phyloP scores from a whole-genome alignment of 805 yeast species.

The Metschnikowia koreensis region DNA sequence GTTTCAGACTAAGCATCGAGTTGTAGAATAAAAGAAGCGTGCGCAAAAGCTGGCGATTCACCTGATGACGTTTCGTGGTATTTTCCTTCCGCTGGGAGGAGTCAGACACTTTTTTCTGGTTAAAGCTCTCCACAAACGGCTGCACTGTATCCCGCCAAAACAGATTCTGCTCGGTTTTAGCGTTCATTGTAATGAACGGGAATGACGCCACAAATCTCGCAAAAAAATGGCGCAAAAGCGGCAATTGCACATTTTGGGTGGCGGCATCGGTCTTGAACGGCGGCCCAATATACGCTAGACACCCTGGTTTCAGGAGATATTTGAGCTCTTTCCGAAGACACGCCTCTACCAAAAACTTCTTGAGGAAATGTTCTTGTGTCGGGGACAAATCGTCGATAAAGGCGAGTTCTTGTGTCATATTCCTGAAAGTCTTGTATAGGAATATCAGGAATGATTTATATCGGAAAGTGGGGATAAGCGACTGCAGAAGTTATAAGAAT shows the following conservation, averaged over 20 bases:
- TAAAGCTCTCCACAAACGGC: conserved; percentile 76
- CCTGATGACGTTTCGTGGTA: conserved; percentile 59
- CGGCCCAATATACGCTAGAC: conserved; percentile 68
- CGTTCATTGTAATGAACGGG: conserved; percentile 63
- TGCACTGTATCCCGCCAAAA: conserved; percentile 84
- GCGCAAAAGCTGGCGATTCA: conserved; percentile 59
- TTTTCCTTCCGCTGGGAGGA: conserved; percentile 73
- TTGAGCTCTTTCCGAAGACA: conserved; percentile 64
- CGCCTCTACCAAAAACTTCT: conserved; percentile 69
- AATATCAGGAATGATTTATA: background rate
- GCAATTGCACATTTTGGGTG: conserved; percentile 44
- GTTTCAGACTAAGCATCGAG: conserved; percentile 64
- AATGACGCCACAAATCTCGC: conserved; percentile 60
- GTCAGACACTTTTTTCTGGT: conserved; percentile 65
- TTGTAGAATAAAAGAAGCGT: conserved; percentile 67
- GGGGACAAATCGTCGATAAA: conserved; percentile 41
- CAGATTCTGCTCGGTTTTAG: conserved; percentile 43
- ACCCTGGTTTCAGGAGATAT: conserved; percentile 54
- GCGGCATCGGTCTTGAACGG: conserved; percentile 54
- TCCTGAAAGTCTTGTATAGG: background rate
- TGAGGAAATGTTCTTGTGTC: conserved; percentile 81
- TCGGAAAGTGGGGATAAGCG: no score
- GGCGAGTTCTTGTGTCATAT: conserved; percentile 3
- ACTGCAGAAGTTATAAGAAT: no score
- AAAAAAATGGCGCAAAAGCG: conserved; percentile 68